Evolutionary conservation across 805 yeast species (phyloP), one percentile per base, ranked within the genome.

Genomic region (Metschnikowia gruessii): DNA sequence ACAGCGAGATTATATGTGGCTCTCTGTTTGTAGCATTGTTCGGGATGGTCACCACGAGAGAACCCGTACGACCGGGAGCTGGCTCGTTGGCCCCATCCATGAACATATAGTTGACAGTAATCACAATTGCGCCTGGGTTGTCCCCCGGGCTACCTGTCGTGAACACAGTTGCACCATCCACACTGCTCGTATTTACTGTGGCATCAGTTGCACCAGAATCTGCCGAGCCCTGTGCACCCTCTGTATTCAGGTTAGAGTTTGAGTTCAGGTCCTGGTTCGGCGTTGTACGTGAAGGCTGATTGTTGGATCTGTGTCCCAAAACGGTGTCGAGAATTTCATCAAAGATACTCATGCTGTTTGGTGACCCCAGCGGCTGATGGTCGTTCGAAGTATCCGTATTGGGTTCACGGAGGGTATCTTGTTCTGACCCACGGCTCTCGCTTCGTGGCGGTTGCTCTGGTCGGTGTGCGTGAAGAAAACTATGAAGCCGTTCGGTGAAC

Each of bases 1-100:
- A 71, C 30, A 78, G 80, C 56, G 80, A 82, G 28, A 84, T 68
- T 30, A 79, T 73, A 31, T 76, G 75, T n/a, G 82, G 84, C 43
- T 83, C 80, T 26, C 81, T 70, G 48, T 80, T 79, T 15, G 74
- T 64, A 0, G 83, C 77, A 36, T 80, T 80, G 55, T 83, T 82
- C n/a, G 90, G 87, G 26, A 85, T 79, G 34, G 83, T 79, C 55
- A 85, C 65, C 29, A 82, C 74, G 30, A 85, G 66, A 1, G 85
- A 76, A 0, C 88, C 88, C 0, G 81, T 67, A 35, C 77, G 66
- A 48, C 57, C 57, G 11, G 57, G 55, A 49, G 68, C 66, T 3
- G 74, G 72, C 15, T 74, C 74, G 49, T 68, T 59, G 45, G 64
- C 62, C 44, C 66, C 70, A 50, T 71, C 75, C 12, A 73, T 68